A percentile compares a stretch with the other conserved stretches of the same genome.
Conservation (phyloP, 352 stramenopile species). For the Phytophthora brassicae region DNA sequence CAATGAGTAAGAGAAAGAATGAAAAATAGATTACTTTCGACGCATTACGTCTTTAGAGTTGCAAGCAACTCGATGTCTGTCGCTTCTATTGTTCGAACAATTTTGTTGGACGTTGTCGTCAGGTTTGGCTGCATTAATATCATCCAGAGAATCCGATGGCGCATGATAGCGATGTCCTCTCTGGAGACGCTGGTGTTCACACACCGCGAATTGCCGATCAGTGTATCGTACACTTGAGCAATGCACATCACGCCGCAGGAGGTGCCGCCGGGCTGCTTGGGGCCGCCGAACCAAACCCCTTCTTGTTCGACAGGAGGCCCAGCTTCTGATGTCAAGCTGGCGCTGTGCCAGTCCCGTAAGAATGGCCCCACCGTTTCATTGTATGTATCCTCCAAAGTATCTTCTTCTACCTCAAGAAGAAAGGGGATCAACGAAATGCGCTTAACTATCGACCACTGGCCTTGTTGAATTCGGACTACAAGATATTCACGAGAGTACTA, state of each 20-base stretch:
- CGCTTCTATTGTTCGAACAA: neutral
- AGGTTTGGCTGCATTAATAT: slow-evolving; percentile 1
- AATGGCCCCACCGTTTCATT: neutral
- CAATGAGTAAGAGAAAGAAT: neutral
- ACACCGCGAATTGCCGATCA: neutral
- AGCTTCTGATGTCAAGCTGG: neutral
- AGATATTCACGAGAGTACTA: neutral
- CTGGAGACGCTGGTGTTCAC: neutral
- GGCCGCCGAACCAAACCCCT: neutral
- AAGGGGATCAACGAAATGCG: neutral
- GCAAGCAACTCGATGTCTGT: neutral
- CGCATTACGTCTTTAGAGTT: neutral
- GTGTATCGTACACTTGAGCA: neutral
- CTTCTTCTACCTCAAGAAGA: neutral
- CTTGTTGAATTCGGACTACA: neutral
- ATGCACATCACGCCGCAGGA: slow-evolving; percentile 10
- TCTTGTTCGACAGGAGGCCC: neutral
- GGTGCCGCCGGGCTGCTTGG: slow-evolving; percentile 3
- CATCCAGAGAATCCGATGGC: neutral
- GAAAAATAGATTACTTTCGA: too few species aligned
- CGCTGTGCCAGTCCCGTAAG: neutral
- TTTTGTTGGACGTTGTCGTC: neutral
- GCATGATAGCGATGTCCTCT: neutral
- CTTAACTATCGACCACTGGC: neutral
- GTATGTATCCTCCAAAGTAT: neutral